Evolutionary conservation across 1,284 basidiomycete species (phyloP).

Genomic region (Leccinum pachyderme): DNA sequence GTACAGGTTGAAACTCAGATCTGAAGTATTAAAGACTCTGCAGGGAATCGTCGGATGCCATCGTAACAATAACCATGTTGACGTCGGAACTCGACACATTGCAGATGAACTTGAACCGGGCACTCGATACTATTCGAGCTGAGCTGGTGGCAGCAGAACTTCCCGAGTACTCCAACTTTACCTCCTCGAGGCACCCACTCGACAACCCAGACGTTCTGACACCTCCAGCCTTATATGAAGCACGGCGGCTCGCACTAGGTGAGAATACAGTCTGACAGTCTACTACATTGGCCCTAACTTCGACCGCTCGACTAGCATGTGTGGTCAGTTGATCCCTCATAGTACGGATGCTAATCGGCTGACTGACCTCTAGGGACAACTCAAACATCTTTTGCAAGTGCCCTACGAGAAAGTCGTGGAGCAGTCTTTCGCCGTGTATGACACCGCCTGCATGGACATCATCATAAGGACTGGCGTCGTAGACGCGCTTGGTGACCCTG

Average conservation of each 20-base stretch:
- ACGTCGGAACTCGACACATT: conserved; percentile 11
- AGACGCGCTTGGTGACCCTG: conserved; percentile 16
- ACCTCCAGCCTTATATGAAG: conserved; percentile 18
- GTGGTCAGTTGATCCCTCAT: conserved; percentile 1
- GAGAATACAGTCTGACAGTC: background rate
- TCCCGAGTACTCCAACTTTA: conserved; percentile 19
- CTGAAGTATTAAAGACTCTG: background rate
- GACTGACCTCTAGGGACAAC: conserved; percentile 18
- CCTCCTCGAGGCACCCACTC: conserved; percentile 22
- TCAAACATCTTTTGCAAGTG: conserved; percentile 19
- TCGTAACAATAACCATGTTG: background rate
- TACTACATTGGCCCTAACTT: background rate
- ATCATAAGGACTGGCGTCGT: conserved; percentile 22
- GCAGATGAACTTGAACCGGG: conserved; percentile 21
- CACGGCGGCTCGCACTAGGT: conserved; percentile 22
- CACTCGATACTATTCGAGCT: conserved; percentile 22
- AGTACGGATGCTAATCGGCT: background rate
- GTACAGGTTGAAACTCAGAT: background rate
- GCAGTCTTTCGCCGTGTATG: conserved; percentile 20
- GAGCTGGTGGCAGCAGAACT: conserved; percentile 15
- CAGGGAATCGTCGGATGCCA: background rate
- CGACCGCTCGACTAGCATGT: conserved; percentile 3
- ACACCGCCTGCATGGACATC: conserved; percentile 26
- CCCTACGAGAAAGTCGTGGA: conserved; percentile 24
- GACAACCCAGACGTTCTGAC: conserved; percentile 20